Percentiles rank a stretch among this genome's conserved stretches.
phyloP scores from a whole-genome alignment of 2,329 filamentous ascomycete genomes.

The Furcasterigmium sp. region DNA sequence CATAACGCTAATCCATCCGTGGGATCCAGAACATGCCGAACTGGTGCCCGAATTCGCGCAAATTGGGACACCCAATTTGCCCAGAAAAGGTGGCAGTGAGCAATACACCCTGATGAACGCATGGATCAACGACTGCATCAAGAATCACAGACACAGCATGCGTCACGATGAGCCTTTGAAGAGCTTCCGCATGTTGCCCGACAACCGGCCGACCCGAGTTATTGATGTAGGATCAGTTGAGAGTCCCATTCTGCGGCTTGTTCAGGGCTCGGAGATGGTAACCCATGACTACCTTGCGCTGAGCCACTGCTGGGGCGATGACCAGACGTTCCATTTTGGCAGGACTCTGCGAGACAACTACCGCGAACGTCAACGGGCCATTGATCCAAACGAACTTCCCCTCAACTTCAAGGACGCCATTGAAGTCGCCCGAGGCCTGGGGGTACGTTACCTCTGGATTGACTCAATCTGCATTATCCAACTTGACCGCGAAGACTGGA shows the following conservation, averaged over 20 bases:
- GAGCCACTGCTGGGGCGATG: conserved; percentile 9
- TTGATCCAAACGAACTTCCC: conserved; percentile 6
- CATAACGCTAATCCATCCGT: too few species aligned
- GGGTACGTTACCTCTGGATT: conserved; percentile 14
- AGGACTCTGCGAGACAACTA: background rate
- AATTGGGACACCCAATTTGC: background rate
- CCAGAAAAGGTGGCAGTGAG: background rate
- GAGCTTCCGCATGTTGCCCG: too few species aligned
- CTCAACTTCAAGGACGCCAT: conserved; percentile 13
- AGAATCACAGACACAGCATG: background rate
- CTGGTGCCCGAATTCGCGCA: too few species aligned
- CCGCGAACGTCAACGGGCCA: too few species aligned
- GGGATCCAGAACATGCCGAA: too few species aligned
- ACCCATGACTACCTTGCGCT: background rate
- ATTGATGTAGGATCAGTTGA: background rate
- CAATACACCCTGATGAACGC: background rate
- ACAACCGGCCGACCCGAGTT: background rate
- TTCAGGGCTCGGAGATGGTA: background rate
- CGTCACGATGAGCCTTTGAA: background rate
- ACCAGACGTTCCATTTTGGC: background rate
- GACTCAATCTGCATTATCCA: conserved; percentile 17
- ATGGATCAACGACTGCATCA: background rate
- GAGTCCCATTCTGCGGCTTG: background rate
- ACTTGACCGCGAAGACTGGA: conserved; percentile 14
- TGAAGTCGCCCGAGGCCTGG: conserved; percentile 7